Percentiles rank a stretch among this genome's conserved stretches.
These are phyloP conservation scores for Metschnikowia picachoensis DNA, from an alignment of 805 yeast genomes.

Conservation along the genomic window DNA sequence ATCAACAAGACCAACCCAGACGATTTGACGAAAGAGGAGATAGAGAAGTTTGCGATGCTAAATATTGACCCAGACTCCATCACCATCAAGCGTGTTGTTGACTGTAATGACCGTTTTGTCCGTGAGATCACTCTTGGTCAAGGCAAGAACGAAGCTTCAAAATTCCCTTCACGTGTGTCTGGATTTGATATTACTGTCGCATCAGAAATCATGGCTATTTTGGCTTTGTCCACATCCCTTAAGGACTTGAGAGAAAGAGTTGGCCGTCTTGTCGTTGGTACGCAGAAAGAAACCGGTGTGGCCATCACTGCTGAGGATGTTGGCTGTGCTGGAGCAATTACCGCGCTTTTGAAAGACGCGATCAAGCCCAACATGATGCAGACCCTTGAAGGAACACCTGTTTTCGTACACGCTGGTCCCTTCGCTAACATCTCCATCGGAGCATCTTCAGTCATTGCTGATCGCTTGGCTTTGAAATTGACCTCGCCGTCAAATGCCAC, in stretches of 20 bases:
- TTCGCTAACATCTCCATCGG: conserved; percentile 97
- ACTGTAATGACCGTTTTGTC: conserved; percentile 86
- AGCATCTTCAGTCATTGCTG: conserved; percentile 92
- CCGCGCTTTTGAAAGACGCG: conserved; percentile 93
- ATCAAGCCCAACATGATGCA: conserved; percentile 97
- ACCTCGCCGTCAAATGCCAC: conserved; percentile 50
- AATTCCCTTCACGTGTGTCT: conserved; percentile 77
- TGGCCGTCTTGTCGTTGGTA: conserved; percentile 86
- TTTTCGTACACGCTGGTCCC: conserved; percentile 96
- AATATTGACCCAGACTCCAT: conserved; percentile 88
- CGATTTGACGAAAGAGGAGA: conserved; percentile 73
- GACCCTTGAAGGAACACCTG: conserved; percentile 96
- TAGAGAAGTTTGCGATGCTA: conserved; percentile 69
- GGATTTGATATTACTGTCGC: conserved; percentile 98
- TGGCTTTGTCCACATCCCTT: conserved; percentile 77
- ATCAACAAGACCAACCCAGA: conserved; percentile 77
- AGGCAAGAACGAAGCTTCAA: conserved; percentile 78
- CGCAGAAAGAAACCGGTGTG: conserved; percentile 59
- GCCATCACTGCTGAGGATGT: conserved; percentile 93
- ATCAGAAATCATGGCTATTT: conserved; percentile 92
- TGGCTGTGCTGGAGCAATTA: conserved; percentile 93
- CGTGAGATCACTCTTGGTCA: conserved; percentile 87
- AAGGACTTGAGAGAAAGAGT: conserved; percentile 83
- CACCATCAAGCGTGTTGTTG: conserved; percentile 91
- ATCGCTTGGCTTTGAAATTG: conserved; percentile 84